phyloP scores from a whole-genome alignment of 495 filamentous ascomycete species.

The Alectoria sarmentosa region DNA sequence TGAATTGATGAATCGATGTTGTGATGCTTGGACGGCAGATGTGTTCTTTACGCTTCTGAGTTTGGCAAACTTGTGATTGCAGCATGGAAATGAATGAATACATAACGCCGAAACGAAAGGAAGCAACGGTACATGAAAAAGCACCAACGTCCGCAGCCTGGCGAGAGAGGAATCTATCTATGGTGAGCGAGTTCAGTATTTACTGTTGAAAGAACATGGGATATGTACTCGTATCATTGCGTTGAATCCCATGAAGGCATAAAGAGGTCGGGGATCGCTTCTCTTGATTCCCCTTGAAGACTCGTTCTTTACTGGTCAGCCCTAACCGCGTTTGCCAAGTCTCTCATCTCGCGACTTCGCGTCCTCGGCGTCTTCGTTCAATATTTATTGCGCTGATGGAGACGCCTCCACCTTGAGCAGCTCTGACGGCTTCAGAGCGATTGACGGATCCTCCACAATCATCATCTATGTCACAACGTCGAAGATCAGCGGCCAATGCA shows the following conservation, averaged over 20 bases:
- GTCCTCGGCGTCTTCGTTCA: neutral
- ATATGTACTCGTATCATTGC: too few species aligned
- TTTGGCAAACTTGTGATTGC: neutral
- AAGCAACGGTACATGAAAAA: neutral
- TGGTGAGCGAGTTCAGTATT: too few species aligned
- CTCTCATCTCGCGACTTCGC: neutral
- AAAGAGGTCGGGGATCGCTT: too few species aligned
- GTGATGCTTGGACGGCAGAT: neutral
- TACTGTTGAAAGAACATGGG: too few species aligned
- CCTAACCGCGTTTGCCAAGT: too few species aligned
- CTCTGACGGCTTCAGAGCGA: neutral
- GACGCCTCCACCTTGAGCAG: neutral
- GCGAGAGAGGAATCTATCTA: neutral
- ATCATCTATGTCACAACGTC: slow-evolving; percentile 3
- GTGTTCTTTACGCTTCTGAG: neutral
- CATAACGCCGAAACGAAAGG: too few species aligned
- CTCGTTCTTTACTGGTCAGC: too few species aligned
- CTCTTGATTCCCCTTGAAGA: too few species aligned
- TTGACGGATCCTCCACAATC: neutral
- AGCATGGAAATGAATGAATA: neutral
- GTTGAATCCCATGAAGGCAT: too few species aligned
- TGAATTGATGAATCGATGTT: too few species aligned
- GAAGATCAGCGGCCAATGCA: neutral
- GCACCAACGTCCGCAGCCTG: slow-evolving; percentile 1
- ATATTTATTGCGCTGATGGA: too few species aligned